Evolutionary conservation across 148 eudicot species (phyloP).

Genomic region (Chenopodium quinoa): DNA sequence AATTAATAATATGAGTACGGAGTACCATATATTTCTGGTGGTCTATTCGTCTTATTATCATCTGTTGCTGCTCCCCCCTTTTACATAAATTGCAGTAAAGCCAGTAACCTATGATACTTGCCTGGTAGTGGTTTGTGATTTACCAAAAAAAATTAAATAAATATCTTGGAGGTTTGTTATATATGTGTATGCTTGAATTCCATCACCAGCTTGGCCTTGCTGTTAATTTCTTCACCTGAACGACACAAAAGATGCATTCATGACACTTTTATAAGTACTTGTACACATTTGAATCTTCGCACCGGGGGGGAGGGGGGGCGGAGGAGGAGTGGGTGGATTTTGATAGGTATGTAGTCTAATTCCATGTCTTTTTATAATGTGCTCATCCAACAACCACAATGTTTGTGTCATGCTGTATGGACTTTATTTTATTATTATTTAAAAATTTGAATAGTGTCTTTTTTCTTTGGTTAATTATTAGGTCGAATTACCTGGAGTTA

Average conservation of each 20-base stretch:
- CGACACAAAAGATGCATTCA: not conserved
- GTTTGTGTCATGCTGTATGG: not conserved
- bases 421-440: not conserved
- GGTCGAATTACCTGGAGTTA: constrained; percentile 88
- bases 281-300: not conserved
- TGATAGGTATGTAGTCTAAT: too few species aligned
- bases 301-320: not conserved
- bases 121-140: not conserved
- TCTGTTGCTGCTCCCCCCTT: too few species aligned
- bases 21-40: too few species aligned
- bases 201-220: not conserved
- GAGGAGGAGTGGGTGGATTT: not conserved
- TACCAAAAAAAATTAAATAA: too few species aligned
- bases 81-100: too few species aligned
- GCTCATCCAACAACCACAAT: not conserved
- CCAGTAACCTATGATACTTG: not conserved
- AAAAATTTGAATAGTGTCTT: not conserved
- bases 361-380: too few species aligned
- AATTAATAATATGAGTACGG: too few species aligned
- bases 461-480: constrained; percentile 23
- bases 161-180: too few species aligned
- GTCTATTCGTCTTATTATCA: too few species aligned
- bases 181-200: too few species aligned
- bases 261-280: not conserved
- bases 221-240: not conserved